Base-by-base conservation (phyloP, 352 stramenopile genomes). In the Saprolegnia parasitica region DNA sequence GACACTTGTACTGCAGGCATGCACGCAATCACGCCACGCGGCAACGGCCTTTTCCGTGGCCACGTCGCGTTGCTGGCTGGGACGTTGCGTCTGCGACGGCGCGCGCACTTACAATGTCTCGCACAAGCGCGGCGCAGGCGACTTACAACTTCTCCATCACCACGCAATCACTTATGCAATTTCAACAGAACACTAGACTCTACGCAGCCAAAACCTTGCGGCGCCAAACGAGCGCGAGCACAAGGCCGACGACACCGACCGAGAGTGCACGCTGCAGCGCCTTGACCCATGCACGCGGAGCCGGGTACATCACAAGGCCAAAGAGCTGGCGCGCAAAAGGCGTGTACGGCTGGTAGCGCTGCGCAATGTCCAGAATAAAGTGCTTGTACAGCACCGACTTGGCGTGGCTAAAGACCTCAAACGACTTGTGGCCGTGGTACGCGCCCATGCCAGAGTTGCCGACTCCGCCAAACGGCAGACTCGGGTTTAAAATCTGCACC, bases 391-490 rank as follows among this genome's bases (percentile, higher is more conserved):
- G 68, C 49, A 91, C 81, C 0, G 80, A 71, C 67, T 91, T 91
- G 39, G 75, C 73, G 72, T 91, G 86, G 16, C 81, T 86, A 61
- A 96, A 93, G 10, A 80, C 77, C 20, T 88, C 71, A 54, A 97
- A 96, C 39, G 84, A 84, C 64, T 81, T 74, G 52, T 86, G 80
- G 13, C 93, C 93, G 65, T 95, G 87, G 72, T 96, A 97, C 0
- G 74, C 66, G 15, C 91, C 90, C 70, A 89, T 87, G 60, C 91
- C 92, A 26, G 80, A 94, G 29, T 67, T 78, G 6, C 89, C 91
- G 8, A 97, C 73, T 9, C 88, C 88, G 47, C 90, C 89, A 71
- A 96, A 95, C 5, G 90, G 90, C 6, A 96, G 71, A 29, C 88
- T 45, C 1, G 66, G 26, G 64, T 84, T 92, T 1, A 73, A 71